Evolutionary conservation across 2,329 filamentous ascomycete species (phyloP).

Genomic region (Aureobasidium uvarum): DNA sequence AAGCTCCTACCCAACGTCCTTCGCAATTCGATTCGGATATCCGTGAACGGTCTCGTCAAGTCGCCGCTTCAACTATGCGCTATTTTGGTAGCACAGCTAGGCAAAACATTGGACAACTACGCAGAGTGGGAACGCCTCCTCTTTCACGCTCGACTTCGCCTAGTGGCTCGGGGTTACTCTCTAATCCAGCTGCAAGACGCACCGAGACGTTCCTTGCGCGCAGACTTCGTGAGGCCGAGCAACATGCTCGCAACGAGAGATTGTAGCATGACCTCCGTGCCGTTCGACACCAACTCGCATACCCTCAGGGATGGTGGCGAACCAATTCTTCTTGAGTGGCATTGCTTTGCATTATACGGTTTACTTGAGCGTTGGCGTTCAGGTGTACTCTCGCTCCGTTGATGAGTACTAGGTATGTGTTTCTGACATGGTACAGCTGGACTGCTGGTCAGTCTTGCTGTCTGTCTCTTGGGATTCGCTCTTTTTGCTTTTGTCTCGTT

Average conservation of each 20-base stretch:
- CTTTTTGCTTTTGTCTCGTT: not conserved
- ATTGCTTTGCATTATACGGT: not conserved
- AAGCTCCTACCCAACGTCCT: slow-evolving; percentile 1
- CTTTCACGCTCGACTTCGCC: not conserved
- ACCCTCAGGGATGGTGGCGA: not conserved
- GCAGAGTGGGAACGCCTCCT: not conserved
- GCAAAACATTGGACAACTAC: not conserved
- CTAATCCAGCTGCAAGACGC: slow-evolving; percentile 8
- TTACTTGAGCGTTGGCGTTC: not conserved
- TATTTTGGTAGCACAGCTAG: slow-evolving; percentile 6
- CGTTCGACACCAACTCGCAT: not conserved
- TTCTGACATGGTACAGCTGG: not conserved
- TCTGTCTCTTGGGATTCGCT: not conserved
- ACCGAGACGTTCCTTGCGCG: not conserved
- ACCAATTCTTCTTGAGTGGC: not conserved
- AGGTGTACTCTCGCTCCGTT: not conserved
- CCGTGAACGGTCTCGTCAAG: slow-evolving; percentile 15
- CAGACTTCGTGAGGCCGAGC: not conserved
- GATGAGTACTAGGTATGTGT: not conserved
- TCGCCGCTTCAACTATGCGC: slow-evolving; percentile 15
- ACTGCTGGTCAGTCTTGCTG: slow-evolving; percentile 8
- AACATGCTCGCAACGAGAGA: not conserved
- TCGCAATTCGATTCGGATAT: slow-evolving; percentile 9
- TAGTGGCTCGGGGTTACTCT: not conserved
- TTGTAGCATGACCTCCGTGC: not conserved